These are phyloP conservation scores for Lanmaoa rubissima DNA, from an alignment of 768 basidiomycete species.

Conservation along the genomic window DNA sequence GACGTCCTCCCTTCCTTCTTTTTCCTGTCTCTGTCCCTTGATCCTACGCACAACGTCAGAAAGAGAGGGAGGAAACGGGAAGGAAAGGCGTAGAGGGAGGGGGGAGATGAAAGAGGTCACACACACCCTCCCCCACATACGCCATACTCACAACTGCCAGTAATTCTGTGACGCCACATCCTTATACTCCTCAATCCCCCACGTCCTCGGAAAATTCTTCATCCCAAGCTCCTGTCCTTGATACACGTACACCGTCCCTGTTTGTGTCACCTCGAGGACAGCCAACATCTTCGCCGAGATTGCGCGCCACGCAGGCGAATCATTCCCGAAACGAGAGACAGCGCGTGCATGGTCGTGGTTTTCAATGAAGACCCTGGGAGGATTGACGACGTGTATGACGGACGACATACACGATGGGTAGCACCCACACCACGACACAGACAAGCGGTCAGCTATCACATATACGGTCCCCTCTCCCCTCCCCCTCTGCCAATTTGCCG, in stretches of 20 bases:
- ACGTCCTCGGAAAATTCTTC: slow-evolving; percentile 57
- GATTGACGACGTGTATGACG: background rate
- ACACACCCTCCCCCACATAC: background rate
- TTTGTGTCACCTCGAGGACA: slow-evolving; percentile 56
- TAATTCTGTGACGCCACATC: slow-evolving; percentile 64
- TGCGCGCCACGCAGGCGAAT: slow-evolving; percentile 52
- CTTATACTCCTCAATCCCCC: slow-evolving; percentile 73
- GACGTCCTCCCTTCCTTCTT: slow-evolving; percentile 38
- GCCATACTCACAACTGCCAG: slow-evolving; percentile 47
- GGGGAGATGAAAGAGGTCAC: too few relatives aligned
- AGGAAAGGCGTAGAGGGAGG: too few relatives aligned
- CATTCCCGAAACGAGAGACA: slow-evolving; percentile 67
- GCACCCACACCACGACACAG: slow-evolving; percentile 7
- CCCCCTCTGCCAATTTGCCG: background rate
- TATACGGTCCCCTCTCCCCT: background rate
- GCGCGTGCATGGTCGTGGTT: slow-evolving; percentile 68
- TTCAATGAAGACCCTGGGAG: slow-evolving; percentile 56
- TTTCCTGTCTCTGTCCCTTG: slow-evolving; percentile 35
- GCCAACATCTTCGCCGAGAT: slow-evolving; percentile 64
- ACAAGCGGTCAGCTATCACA: slow-evolving; percentile 8
- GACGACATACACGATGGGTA: slow-evolving; percentile 19
- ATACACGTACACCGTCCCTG: slow-evolving; percentile 70
- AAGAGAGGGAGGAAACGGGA: too few relatives aligned
- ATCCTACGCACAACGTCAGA: slow-evolving; percentile 30
- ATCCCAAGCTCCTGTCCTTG: slow-evolving; percentile 75